These are phyloP conservation scores for Phytophthora kernoviae DNA, from an alignment of 352 stramenopile species.

Conservation along the genomic window DNA sequence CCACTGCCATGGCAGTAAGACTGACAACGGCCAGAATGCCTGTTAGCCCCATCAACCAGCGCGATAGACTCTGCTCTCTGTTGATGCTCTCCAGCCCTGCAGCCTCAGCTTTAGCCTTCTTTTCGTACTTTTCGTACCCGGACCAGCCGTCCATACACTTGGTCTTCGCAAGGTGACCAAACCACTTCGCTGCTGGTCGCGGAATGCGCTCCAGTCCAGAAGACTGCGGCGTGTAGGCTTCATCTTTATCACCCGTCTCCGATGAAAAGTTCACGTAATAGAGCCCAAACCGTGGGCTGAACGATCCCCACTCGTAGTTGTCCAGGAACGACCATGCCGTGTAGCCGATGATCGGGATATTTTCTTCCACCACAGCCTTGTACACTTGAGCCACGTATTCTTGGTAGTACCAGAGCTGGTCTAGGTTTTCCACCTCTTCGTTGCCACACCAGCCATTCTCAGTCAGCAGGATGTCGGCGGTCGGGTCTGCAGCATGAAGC, in stretches of 20 bases:
- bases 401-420: slow-evolving; percentile 75
- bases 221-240: slow-evolving; percentile 27
- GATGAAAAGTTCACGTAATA: slow-evolving; percentile 70
- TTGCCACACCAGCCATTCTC: slow-evolving; percentile 79
- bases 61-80: slow-evolving; percentile 21
- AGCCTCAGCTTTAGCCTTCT: slow-evolving; percentile 11
- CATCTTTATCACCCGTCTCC: slow-evolving; percentile 36
- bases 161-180: slow-evolving; percentile 49
- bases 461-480: slow-evolving; percentile 55
- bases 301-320: slow-evolving; percentile 95
- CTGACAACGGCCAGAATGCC: slow-evolving; percentile 19
- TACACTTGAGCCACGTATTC: slow-evolving; percentile 60
- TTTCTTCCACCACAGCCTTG: slow-evolving; percentile 44
- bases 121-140: slow-evolving; percentile 1
- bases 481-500: slow-evolving; percentile 50
- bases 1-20: slow-evolving; percentile 15
- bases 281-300: slow-evolving; percentile 61
- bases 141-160: slow-evolving; percentile 49
- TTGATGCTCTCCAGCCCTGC: slow-evolving; percentile 18
- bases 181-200: slow-evolving; percentile 58
- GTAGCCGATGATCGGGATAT: slow-evolving; percentile 87
- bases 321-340: slow-evolving; percentile 94
- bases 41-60: slow-evolving; percentile 21
- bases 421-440: slow-evolving; percentile 52
- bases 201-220: slow-evolving; percentile 43